Evolutionary conservation across 495 filamentous ascomycete genomes (phyloP), one percentile per base, ranked within the genome.

Genomic region (Apodospora peruviana): DNA sequence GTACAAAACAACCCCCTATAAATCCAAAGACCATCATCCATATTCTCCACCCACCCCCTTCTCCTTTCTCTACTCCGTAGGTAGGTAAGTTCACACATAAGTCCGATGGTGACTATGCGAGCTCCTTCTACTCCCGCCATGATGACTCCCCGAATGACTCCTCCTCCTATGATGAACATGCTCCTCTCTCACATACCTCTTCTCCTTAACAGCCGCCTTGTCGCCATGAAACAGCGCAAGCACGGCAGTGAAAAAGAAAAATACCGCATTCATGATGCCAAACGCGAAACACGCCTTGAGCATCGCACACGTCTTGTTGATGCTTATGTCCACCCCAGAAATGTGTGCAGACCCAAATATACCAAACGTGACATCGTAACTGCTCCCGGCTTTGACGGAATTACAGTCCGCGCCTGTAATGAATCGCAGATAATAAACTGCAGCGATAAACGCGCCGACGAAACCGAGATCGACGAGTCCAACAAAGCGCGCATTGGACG

Each of bases 251-350:
- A 88, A 69, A 59, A 84, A 80, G 66, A 95, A 96, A 67, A 91
- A 88, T 24, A 94, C 68, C 44, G 70, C 70, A 57, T 93, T 88
- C 82, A 95, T 91, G 58, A 96, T 95, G 1, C 80, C 90, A 50
- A 96, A 78, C 2, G 88, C 90, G 53, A 87, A 96, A 52, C 71
- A 75, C 1, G 90, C 83, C 79, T 96, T 95, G 45, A 91, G 78
- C 88, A 96, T 91, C 16, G 80, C 78, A 66, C 90, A 96, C 2
- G 75, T 77, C 77, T 91, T 91, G 60, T 90, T 78, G 19, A 82
- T 57, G 11, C 72, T 60, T 3, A 81, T 45, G 19, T 74, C 49
- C 4, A 74, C 60, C 34, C 68, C 74, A 42, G 73, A 72, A 2
- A 73, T 43, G 1, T 55, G 59, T 4, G 64, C 67, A 45, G 60